Conservation (phyloP, 345 rosid genomes). For the Lepidium aucheri region DNA sequence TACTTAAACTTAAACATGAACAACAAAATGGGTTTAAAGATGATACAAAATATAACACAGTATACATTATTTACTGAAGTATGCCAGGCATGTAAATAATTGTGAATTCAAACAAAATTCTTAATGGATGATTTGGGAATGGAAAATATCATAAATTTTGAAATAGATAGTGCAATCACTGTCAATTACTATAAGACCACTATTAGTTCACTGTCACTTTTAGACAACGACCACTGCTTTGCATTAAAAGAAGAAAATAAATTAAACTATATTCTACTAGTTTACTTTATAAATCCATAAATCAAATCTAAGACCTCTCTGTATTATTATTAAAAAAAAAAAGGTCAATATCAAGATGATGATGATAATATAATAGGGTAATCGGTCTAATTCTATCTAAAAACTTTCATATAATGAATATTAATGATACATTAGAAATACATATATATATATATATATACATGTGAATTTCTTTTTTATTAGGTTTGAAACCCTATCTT, state of each 20-base stretch:
- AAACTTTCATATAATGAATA: too few relatives aligned
- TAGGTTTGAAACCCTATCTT: conserved; percentile 25
- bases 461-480: conserved; percentile 1
- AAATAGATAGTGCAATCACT: conserved; percentile 21
- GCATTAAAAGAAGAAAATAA: conserved; percentile 21
- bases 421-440: neutral
- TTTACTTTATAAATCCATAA: conserved; percentile 3
- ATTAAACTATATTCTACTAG: conserved; percentile 5
- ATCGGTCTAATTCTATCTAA: too few relatives aligned
- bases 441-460: neutral
- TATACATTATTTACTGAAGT: neutral
- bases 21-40: neutral
- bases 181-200: conserved; percentile 23
- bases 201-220: conserved; percentile 24
- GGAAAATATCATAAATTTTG: neutral
- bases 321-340: conserved; percentile 8
- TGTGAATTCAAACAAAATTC: neutral
- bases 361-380: neutral
- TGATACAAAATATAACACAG: neutral
- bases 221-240: conserved; percentile 24
- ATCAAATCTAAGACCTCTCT: conserved; percentile 22
- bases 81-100: conserved; percentile 6
- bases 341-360: neutral
- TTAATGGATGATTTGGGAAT: neutral
- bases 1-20: too few relatives aligned